These are phyloP conservation scores for Geranium incanum DNA, from an alignment of 441 rosid genomes.

Conservation along the genomic window DNA sequence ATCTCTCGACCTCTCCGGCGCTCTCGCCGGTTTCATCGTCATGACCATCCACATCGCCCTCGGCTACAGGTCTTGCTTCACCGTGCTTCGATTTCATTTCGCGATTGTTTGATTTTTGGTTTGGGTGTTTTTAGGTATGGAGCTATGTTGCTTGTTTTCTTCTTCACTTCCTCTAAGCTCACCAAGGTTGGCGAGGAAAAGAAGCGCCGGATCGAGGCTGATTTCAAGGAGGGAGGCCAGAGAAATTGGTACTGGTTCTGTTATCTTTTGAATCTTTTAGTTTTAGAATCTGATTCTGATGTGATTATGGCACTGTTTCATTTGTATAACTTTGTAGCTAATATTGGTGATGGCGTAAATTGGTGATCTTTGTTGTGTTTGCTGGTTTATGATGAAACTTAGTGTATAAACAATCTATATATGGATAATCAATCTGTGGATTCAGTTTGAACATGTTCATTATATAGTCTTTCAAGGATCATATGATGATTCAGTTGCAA, in stretches of 20 bases:
- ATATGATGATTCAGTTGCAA: background rate
- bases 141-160: constrained; percentile 65
- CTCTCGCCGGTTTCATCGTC: constrained; percentile 63
- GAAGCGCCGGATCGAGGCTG: constrained; percentile 65
- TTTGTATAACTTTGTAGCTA: background rate
- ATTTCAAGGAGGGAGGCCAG: constrained; percentile 88
- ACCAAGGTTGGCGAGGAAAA: constrained; percentile 79
- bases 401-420: background rate
- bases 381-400: background rate
- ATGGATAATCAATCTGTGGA: background rate
- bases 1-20: constrained; percentile 76
- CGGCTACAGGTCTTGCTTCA: constrained; percentile 51
- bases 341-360: background rate
- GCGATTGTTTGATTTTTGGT: background rate
- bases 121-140: constrained; percentile 49
- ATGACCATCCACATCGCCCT: constrained; percentile 60
- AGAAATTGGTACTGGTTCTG: constrained; percentile 55
- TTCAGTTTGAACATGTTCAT: background rate
- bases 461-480: background rate
- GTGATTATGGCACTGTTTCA: background rate
- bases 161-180: constrained; percentile 73
- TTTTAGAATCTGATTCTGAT: background rate
- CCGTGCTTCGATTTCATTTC: constrained; percentile 3
- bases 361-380: background rate
- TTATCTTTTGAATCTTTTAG: background rate